phyloP scores from a whole-genome alignment of 2,329 filamentous ascomycete genomes.

The Colletotrichum costaricense region DNA sequence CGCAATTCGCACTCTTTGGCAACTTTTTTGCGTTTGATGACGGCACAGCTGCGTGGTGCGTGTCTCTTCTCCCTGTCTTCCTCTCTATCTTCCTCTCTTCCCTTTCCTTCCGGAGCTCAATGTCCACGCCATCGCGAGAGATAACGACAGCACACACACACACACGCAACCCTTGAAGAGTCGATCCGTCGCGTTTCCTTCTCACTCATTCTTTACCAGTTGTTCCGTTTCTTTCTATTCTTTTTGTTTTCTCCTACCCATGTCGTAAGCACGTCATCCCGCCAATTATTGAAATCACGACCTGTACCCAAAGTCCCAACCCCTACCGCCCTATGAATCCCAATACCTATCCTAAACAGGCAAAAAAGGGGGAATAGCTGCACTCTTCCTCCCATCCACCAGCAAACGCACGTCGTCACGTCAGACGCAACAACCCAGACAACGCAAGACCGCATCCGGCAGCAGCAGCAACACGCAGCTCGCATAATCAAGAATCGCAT shows the following conservation, averaged over 20 bases:
- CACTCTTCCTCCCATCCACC: neutral
- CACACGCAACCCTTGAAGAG: neutral
- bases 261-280: neutral
- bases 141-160: neutral
- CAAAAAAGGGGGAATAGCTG: neutral
- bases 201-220: neutral
- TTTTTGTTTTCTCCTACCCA: neutral
- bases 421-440: neutral
- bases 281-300: neutral
- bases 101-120: neutral
- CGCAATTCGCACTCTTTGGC: neutral
- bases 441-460: neutral
- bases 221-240: neutral
- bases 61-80: neutral
- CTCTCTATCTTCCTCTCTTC: neutral
- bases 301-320: neutral
- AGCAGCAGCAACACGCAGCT: neutral
- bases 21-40: neutral
- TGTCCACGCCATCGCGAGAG: neutral
- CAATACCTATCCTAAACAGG: neutral
- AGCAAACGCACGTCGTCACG: neutral
- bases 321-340: neutral
- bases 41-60: neutral
- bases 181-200: neutral
- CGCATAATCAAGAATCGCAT: neutral